Evolutionary conservation across 2,329 filamentous ascomycete genomes (phyloP), one percentile per base, ranked within the genome.

Genomic region (Colletotrichum higginsianum): DNA sequence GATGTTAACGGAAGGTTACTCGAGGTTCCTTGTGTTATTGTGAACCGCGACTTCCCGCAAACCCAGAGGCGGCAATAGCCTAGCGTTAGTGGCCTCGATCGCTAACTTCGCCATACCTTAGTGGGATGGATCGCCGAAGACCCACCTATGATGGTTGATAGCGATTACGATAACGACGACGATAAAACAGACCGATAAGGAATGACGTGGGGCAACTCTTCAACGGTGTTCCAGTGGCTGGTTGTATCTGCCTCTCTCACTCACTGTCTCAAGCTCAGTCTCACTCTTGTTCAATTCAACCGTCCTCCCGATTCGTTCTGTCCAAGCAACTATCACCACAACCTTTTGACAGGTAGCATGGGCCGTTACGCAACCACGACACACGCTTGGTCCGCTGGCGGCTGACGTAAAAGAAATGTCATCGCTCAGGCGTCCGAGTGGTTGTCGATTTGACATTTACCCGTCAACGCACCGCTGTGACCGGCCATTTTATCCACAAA

Each of bases 11-110:
- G 42, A 44, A 42, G 55, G 44, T 66, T 47, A 47, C 66, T 60
- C 30, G 47, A 65, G 50, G 42, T 44, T 61, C 63, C 56, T 62
- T 15, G 30, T 64, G 71, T 64, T 73, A 68, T 73, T 72, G 68
- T 73, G 67, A 67, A 73, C 52, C 67, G 71, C 68, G 71, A 67
- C 71, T 55, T 38, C n/a, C 70, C 61, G 52, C 50, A 64, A 26
- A 44, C 18, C 50, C 15, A 23, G 26, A 67, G 49, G 61, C 63
- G 58, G 30, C 65, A 53, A 53, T 26, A 64, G 52, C 58, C 55
- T 64, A 68, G 67, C 57, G 56, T 40, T 23, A 57, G 52, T 30
- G 38, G 23, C 66, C 40, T 26, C 42, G 26, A 35, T 55, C 61
- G 49, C 61, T 63, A 35, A 56, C 30, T 44, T 44, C 42, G 23